Conservation (phyloP, 1,284 basidiomycete genomes). For the Tetrapyrgos nigripes region DNA sequence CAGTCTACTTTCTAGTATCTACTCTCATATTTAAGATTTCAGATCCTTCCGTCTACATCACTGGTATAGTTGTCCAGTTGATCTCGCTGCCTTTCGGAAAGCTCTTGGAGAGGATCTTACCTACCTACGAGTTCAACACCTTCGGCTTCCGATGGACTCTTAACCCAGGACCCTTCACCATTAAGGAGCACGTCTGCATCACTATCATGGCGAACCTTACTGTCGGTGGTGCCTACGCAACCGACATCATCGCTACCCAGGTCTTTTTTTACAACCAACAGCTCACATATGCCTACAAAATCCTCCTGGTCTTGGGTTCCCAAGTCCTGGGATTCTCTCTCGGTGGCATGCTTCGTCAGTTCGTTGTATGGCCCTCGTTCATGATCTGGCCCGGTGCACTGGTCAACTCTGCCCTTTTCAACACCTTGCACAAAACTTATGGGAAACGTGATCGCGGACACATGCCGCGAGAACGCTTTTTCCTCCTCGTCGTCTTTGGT, state of each 20-base stretch:
- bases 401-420: conserved; percentile 89
- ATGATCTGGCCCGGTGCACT: conserved; percentile 98
- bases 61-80: conserved; percentile 72
- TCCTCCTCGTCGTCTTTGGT: conserved; percentile 62
- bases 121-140: conserved; percentile 66
- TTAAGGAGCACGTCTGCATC: conserved; percentile 89
- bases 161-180: conserved; percentile 91
- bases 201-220: conserved; percentile 85
- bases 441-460: conserved; percentile 70
- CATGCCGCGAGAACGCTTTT: conserved; percentile 82
- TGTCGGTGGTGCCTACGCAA: conserved; percentile 70
- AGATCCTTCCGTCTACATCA: conserved; percentile 72
- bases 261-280: conserved; percentile 69
- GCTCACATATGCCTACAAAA: conserved; percentile 63
- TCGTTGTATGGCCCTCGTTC: conserved; percentile 88
- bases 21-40: conserved; percentile 14
- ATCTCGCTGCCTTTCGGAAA: conserved; percentile 75
- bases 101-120: conserved; percentile 68
- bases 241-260: conserved; percentile 75
- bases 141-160: conserved; percentile 75
- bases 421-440: conserved; percentile 88
- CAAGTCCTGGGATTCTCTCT: conserved; percentile 80
- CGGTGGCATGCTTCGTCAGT: conserved; percentile 82
- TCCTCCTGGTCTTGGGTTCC: conserved; percentile 74
- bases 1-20: background rate